Evolutionary conservation across 257 asterid genomes (phyloP), one percentile per base, ranked within the genome.

Genomic region (Fraxinus cuspidata): DNA sequence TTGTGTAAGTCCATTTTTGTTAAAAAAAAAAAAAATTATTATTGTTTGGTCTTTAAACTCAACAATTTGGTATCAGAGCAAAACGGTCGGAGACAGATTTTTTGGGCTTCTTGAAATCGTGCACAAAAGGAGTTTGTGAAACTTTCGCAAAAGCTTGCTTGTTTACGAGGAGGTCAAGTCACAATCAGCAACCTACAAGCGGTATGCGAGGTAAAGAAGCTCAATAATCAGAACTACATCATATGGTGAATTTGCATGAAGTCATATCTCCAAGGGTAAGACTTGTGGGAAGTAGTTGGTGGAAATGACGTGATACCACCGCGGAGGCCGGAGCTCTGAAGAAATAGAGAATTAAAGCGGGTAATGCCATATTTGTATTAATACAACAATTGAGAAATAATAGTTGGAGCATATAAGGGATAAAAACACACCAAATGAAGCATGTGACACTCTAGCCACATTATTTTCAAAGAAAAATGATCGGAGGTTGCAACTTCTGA

Each of bases 391-490:
- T 0, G 64, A 75, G 7, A 31, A 75, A 6, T 65, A 75, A 19
- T 7, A 38, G 19, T 15, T 75, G 34, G 63, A 75, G 65, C 47
- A 75, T 44, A 29, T 64, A 1, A 9, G 19, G 23, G 72, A 75
- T 40, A 56, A 37, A 3, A 7, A 49, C 11, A 49, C 4, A 3
- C 49, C 28, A 0, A 67, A 79, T 11, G 37, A 79, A 34, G 71
- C 15, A 2, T 51, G 71, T 25, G 71, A 42, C 13, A 74, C 4
- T 7, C 11, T 56, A 2, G 34, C 21, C n/a, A 0, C 2, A 0
- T 5, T 19, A 1, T 78, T 73, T 1, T 19, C 35, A 0, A 64
- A 64, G 29, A 79, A 42, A 53, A 73, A 79, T 38, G 70, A 79
- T 8, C 28, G 1, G 6, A 79, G 25, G 35, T 18, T 79, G 10